phyloP scores from a whole-genome alignment of 768 basidiomycete genomes.

The Daedaleopsis sinensis region DNA sequence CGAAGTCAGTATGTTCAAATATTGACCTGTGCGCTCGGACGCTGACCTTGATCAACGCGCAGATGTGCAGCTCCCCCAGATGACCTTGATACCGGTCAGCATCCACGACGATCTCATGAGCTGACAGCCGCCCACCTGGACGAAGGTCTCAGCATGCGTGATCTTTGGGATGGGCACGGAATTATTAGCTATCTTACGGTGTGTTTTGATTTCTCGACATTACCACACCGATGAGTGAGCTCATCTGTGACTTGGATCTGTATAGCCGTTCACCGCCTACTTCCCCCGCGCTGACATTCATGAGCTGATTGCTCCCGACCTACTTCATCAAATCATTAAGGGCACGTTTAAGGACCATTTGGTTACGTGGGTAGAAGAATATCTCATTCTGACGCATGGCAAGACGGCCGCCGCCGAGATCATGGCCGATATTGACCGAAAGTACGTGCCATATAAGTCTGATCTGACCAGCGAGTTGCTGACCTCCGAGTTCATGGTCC shows the following conservation, averaged over 20 bases:
- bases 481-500: not conserved
- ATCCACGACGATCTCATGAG: not conserved
- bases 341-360: slow-evolving; percentile 30
- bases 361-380: slow-evolving; percentile 25
- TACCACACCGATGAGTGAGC: too few species aligned
- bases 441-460: slow-evolving; percentile 1
- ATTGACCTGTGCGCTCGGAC: not conserved
- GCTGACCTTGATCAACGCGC: not conserved
- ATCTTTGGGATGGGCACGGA: slow-evolving; percentile 12
- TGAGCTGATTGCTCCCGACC: slow-evolving; percentile 22
- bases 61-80: slow-evolving; percentile 17
- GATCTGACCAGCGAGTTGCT: too few species aligned
- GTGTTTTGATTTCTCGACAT: not conserved
- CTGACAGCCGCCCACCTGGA: not conserved
- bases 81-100: slow-evolving; percentile 8
- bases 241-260: too few species aligned
- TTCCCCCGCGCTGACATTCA: slow-evolving; percentile 29
- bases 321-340: slow-evolving; percentile 29
- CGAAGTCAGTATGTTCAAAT: slow-evolving; percentile 14
- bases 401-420: slow-evolving; percentile 7
- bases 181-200: slow-evolving; percentile 8
- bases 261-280: slow-evolving; percentile 24
- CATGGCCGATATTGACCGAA: slow-evolving; percentile 22
- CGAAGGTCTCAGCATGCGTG: not conserved
- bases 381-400: slow-evolving; percentile 5